Evolutionary conservation across 257 asterid species (phyloP), one percentile per base, ranked within the genome.

Genomic region (Lithospermum erythrorhizon): DNA sequence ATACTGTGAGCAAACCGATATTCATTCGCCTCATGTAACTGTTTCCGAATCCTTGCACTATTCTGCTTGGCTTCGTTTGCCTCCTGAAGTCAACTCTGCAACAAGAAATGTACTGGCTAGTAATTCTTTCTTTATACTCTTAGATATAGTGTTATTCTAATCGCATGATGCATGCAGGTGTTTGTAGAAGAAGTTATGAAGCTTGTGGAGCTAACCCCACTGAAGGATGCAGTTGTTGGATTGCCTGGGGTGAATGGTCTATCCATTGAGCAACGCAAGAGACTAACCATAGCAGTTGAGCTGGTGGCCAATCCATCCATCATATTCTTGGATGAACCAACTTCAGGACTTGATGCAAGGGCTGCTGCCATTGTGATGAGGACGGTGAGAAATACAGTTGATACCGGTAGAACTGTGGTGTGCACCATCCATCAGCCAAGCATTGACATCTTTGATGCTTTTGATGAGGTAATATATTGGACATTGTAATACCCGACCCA

Each of bases 401-500:
- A 88, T 77, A 88, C 95, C 13, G 95, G 95, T 16, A 79, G 96
- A 30, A 88, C 96, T 24, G 84, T 88, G 13, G 96, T 86, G 58
- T 88, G 96, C 83, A 88, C 96, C 19, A 88, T 88, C 77, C 96
- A 88, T 66, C 96, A 88, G 72, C 96, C 96, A 16, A 83, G 96
- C 73, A 86, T 83, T 30, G 95, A 88, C 61, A 86, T 88, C 58
- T 88, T 88, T 21, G 96, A 88, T 74, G 78, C 96, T 13, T 88
- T 88, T 64, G 95, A 88, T 53, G 95, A 88, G 95, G 96, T 88
- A 51, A 58, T 17, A 16, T 19, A 37, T 55, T 35, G 45, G 9
- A 30, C n/a, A 23, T n/a, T n/a, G n/a, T n/a, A n/a, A n/a, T n/a
- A n/a, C n/a, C n/a, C n/a, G n/a, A n/a, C n/a, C n/a, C n/a, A n/a